These are phyloP conservation scores for Leccinum barrowsii DNA, from an alignment of 768 basidiomycete species.

Conservation along the genomic window DNA sequence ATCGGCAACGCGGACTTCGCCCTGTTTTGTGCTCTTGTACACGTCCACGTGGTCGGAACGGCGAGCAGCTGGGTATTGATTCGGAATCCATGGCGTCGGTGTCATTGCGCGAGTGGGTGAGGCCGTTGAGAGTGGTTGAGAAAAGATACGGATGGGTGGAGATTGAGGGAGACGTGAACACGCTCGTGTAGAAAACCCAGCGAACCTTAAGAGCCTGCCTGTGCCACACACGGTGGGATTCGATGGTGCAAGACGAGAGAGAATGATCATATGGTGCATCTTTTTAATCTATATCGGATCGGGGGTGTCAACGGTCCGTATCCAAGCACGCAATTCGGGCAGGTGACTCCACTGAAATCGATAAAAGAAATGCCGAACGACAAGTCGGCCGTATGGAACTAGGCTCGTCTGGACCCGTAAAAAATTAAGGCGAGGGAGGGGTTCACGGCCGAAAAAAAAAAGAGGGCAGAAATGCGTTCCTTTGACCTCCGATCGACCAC, in stretches of 20 bases:
- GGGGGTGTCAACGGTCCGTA: constrained; percentile 32
- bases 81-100: constrained; percentile 49
- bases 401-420: not conserved
- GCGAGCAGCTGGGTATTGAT: constrained; percentile 60
- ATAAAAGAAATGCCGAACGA: constrained; percentile 11
- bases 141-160: constrained; percentile 4
- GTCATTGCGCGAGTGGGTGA: constrained; percentile 30
- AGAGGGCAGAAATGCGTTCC: constrained; percentile 2
- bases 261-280: constrained; percentile 13
- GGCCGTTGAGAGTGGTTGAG: constrained; percentile 1
- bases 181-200: constrained; percentile 8
- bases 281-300: constrained; percentile 25
- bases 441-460: not conserved
- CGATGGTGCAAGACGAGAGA: constrained; percentile 5
- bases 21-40: constrained; percentile 63
- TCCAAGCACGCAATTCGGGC: constrained; percentile 8
- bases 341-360: constrained; percentile 13
- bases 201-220: constrained; percentile 21
- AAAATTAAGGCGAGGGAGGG: constrained; percentile 1
- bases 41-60: constrained; percentile 64
- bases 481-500: not conserved
- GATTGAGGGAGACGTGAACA: constrained; percentile 5
- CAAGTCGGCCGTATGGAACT: not conserved
- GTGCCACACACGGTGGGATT: constrained; percentile 20
- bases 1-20: constrained; percentile 60